phyloP scores from a whole-genome alignment of 768 basidiomycete genomes.

The Kwoniella bestiolae region DNA sequence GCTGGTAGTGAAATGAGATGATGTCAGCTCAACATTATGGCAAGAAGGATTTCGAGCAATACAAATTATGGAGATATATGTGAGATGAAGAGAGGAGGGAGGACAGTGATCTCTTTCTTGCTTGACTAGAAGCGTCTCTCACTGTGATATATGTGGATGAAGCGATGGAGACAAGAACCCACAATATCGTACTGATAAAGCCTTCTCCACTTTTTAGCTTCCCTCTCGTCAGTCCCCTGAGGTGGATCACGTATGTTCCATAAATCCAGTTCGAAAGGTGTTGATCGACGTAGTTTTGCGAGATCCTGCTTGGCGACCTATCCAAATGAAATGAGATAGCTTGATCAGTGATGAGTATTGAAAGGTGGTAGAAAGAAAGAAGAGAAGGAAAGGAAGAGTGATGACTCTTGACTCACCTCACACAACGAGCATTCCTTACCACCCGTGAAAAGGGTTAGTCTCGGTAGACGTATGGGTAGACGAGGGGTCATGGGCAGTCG shows the following conservation, averaged over 20 bases:
- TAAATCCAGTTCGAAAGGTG: constrained; percentile 47
- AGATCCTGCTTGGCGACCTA: constrained; percentile 54
- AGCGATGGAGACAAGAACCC: constrained; percentile 18
- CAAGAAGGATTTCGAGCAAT: neutral
- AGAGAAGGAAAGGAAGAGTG: neutral
- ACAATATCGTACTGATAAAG: constrained; percentile 57
- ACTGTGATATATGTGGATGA: no score
- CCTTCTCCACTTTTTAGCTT: constrained; percentile 50
- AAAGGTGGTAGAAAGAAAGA: neutral
- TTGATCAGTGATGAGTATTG: no score
- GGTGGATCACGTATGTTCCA: constrained; percentile 56
- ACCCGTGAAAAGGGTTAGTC: constrained; percentile 54
- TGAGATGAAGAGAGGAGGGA: no score
- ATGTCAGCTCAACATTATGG: constrained; percentile 9
- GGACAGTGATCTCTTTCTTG: no score
- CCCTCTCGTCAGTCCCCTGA: constrained; percentile 31
- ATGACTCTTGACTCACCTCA: constrained; percentile 42
- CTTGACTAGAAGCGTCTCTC: no score
- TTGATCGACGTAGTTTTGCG: constrained; percentile 36
- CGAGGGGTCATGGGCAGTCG: constrained; percentile 38
- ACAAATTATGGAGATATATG: no score
- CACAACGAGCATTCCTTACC: constrained; percentile 57
- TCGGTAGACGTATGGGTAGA: constrained; percentile 42
- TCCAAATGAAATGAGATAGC: neutral
- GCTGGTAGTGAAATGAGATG: constrained; percentile 31